Evolutionary conservation across 2,329 filamentous ascomycete species (phyloP).

Genomic region (Albifimbria verrucaria): DNA sequence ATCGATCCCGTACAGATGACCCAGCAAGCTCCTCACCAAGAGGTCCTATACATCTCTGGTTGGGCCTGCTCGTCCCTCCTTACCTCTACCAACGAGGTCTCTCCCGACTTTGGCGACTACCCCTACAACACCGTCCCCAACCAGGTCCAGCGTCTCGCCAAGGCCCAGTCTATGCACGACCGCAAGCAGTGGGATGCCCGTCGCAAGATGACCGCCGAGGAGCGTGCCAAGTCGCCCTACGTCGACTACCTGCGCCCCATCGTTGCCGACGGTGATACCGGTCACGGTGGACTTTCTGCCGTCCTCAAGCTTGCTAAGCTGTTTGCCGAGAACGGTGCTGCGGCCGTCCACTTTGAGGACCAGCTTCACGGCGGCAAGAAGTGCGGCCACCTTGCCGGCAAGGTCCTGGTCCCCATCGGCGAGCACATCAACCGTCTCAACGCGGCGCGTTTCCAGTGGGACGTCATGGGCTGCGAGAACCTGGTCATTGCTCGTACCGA

Average conservation of each 20-base stretch:
- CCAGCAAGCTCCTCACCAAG: constrained; percentile 92
- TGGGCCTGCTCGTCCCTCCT: constrained; percentile 96
- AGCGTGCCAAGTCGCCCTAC: constrained; percentile 76
- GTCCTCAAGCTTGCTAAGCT: constrained; percentile 96
- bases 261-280: constrained; percentile 93
- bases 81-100: constrained; percentile 94
- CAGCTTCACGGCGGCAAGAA: constrained; percentile 98
- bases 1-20: constrained; percentile 99
- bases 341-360: constrained; percentile 96
- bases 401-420: constrained; percentile 87
- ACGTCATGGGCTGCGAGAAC: constrained; percentile 95
- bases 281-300: constrained; percentile 86
- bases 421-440: constrained; percentile 96
- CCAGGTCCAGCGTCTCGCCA: constrained; percentile 92
- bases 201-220: constrained; percentile 69
- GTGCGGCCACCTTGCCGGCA: constrained; percentile 93
- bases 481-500: constrained; percentile 93
- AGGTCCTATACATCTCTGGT: constrained; percentile 92
- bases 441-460: constrained; percentile 94
- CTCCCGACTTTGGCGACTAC: constrained; percentile 96
- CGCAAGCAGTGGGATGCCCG: constrained; percentile 89
- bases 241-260: constrained; percentile 92
- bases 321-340: constrained; percentile 95
- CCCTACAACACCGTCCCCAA: constrained; percentile 99
- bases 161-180: constrained; percentile 95